Conservation (phyloP, 1,284 basidiomycete genomes). For the Wallemia ichthyophaga region DNA sequence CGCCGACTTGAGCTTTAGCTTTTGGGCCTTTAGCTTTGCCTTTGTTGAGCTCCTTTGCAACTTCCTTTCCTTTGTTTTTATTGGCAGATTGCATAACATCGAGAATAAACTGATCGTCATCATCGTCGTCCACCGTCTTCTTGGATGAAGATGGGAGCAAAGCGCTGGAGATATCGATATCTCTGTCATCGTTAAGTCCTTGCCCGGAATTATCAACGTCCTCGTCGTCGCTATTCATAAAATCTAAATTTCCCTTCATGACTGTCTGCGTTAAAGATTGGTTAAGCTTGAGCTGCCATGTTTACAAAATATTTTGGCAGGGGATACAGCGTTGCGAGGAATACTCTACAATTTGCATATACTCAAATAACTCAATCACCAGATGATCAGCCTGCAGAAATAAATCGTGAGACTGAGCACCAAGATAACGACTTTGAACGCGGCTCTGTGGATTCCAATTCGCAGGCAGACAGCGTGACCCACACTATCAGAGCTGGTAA, state of each 20-base stretch:
- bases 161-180: not conserved
- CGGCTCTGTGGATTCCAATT: too few relatives aligned
- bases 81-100: slow-evolving; percentile 33
- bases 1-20: slow-evolving; percentile 38
- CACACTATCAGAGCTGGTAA: not conserved
- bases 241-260: not conserved
- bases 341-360: too few relatives aligned
- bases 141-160: not conserved
- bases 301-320: too few relatives aligned
- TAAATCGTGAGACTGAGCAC: too few relatives aligned
- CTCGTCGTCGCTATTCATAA: not conserved
- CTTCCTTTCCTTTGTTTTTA: slow-evolving; percentile 32
- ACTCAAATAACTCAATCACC: too few relatives aligned
- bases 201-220: not conserved
- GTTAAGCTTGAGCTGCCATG: too few relatives aligned
- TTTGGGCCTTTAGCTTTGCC: slow-evolving; percentile 26
- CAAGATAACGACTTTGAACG: too few relatives aligned
- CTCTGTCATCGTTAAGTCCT: not conserved
- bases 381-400: too few relatives aligned
- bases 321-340: too few relatives aligned
- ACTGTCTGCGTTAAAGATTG: too few relatives aligned
- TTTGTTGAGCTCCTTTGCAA: slow-evolving; percentile 39
- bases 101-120: slow-evolving; percentile 28
- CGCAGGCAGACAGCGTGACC: not conserved
- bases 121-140: slow-evolving; percentile 21